Evolutionary conservation across 73 alveolate genomes (phyloP).

Genomic region (Paramecium sonneborni): DNA sequence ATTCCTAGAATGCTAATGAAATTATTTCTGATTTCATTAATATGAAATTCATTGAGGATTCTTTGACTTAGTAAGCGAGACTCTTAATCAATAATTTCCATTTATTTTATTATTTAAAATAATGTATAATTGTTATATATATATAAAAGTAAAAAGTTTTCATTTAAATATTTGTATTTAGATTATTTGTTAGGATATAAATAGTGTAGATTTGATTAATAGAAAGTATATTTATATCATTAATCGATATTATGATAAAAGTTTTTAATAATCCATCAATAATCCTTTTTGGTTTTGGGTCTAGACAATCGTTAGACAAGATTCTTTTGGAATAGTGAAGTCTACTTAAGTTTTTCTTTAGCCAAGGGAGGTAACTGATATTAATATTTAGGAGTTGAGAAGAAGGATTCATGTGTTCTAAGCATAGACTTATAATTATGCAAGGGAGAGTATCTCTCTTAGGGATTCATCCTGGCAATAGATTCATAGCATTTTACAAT

Average conservation of each 20-base stretch:
- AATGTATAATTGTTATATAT: no score
- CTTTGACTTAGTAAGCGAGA: not conserved
- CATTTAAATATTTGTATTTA: no score
- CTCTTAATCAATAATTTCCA: not conserved
- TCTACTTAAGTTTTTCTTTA: not conserved
- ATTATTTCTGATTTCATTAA: not conserved
- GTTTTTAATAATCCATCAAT: not conserved
- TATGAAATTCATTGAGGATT: not conserved
- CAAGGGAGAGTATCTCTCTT: not conserved
- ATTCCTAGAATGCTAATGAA: not conserved
- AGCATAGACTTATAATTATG: not conserved
- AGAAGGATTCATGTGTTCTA: not conserved
- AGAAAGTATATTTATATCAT: no score
- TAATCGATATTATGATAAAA: no score
- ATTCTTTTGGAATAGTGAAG: not conserved
- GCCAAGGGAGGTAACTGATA: constrained; percentile 11
- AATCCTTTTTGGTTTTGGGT: not conserved
- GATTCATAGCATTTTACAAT: not conserved
- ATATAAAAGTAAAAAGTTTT: no score
- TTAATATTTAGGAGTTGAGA: not conserved
- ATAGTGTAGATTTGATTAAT: no score
- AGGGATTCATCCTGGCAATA: not conserved
- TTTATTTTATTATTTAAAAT: no score
- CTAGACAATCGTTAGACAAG: not conserved
- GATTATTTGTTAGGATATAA: no score